Evolutionary conservation across 805 yeast genomes (phyloP), one percentile per base, ranked within the genome.

Genomic region (Spathaspora passalidarum): DNA sequence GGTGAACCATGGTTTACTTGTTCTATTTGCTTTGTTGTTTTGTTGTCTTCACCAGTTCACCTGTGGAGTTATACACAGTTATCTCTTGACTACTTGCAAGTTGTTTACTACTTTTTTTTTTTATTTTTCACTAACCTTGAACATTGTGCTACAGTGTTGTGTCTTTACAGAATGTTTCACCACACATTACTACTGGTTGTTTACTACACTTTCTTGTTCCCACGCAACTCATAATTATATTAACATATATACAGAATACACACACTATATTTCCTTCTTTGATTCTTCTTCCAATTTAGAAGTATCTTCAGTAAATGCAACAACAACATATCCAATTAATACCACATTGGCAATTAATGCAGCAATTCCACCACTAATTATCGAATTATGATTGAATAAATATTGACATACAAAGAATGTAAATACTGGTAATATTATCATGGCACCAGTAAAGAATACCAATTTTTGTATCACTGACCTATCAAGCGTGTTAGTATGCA

Each of bases 281-380:
- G 34, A 16, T 16, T 44, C 43, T 16, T 34, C 41, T 14, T 66
- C 67, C 11, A 36, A 19, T 37, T 62, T 62, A 3, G 62, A 55
- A 8, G 76, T 62, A 43, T 84, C 85, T 59, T 87, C 95, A 18
- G 75, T 76, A 64, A 86, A 86, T 1, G 95, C 94, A 49, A 78
- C 86, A 14, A 84, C 72, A 26, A 87, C 81, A 57, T 84, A 87
- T 0, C 86, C 87, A 43, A 86, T 78, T 52, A 87, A 68, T 17
- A 87, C 94, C 5, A 82, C 65, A 57, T 87, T 87, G 21, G 94
- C 94, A 46, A 79, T 79, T 14, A 80, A 71, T 2, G 94, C 94
- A 32, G 91, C 88, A n/a, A 82, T 58, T 2, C 94, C 94, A 36
- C 95, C 95, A 42, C 89, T 82, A 10, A 84, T 67, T 11, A 86